Percentiles rank a stretch among this genome's conserved stretches.
phyloP scores from a whole-genome alignment of 768 basidiomycete genomes.

The Exidia glandulosa region DNA sequence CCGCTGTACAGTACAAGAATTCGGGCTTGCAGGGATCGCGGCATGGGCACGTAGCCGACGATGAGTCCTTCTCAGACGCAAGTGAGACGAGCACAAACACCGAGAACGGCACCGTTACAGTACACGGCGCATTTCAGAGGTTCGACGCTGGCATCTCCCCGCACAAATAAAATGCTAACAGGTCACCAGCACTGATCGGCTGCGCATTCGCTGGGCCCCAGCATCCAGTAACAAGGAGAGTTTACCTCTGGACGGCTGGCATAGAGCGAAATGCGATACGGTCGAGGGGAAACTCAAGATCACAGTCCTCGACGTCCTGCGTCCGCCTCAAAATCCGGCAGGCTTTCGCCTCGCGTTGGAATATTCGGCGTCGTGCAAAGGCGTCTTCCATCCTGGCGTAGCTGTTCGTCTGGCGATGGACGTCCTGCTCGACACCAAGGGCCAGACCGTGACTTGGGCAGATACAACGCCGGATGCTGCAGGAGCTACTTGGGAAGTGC shows the following conservation, averaged over 20 bases:
- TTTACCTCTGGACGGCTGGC: neutral
- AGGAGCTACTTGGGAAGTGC: neutral
- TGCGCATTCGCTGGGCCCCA: neutral
- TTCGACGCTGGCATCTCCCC: too few relatives aligned
- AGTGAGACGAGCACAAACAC: neutral
- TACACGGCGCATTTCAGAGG: neutral
- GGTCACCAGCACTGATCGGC: neutral
- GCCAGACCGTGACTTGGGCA: neutral
- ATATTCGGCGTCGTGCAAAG: neutral
- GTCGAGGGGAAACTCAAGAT: neutral
- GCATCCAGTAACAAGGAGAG: neutral
- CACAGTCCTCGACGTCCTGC: neutral
- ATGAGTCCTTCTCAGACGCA: neutral
- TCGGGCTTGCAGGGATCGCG: neutral
- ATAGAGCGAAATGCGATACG: neutral
- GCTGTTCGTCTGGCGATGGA: neutral
- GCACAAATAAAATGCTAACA: too few relatives aligned
- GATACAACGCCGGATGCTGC: neutral
- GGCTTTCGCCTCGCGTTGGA: neutral
- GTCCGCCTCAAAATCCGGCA: neutral
- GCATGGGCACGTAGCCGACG: neutral
- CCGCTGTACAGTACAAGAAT: neutral
- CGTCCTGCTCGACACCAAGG: neutral
- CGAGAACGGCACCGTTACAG: neutral
- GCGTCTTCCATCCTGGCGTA: neutral